Conservation (phyloP, 768 basidiomycete species). For the Boletus subcaerulescens region DNA sequence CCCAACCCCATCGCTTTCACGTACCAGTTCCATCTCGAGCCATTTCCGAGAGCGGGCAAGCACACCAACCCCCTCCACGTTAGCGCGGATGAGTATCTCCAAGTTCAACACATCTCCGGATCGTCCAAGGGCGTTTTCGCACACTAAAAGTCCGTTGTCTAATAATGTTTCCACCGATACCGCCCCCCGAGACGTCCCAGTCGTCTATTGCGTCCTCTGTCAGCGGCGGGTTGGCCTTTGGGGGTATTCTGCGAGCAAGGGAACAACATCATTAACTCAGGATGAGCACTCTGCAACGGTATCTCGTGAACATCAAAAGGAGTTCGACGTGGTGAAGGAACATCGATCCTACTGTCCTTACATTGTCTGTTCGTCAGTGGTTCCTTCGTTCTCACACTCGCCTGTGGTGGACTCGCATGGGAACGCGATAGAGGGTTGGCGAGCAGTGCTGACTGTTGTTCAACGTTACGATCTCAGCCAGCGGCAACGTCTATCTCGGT, state of each 20-base stretch:
- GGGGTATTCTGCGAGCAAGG: constrained; percentile 51
- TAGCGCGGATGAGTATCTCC: constrained; percentile 20
- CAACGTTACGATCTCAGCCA: constrained; percentile 64
- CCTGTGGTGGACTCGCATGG: constrained; percentile 22
- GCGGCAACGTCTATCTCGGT: constrained; percentile 43
- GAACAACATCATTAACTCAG: constrained; percentile 1
- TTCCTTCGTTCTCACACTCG: constrained; percentile 51
- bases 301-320: constrained; percentile 35
- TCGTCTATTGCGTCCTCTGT: constrained; percentile 67
- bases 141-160: constrained; percentile 5
- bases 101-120: constrained; percentile 15
- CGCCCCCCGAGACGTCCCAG: constrained; percentile 40
- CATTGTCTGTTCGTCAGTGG: constrained; percentile 61
- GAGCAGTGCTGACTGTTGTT: constrained; percentile 68
- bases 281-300: constrained; percentile 20
- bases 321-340: constrained; percentile 75
- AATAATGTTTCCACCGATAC: not conserved
- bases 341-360: constrained; percentile 89
- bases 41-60: constrained; percentile 15
- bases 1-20: constrained; percentile 32
- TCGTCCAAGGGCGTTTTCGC: constrained; percentile 6
- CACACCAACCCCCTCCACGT: constrained; percentile 24
- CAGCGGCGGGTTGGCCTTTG: constrained; percentile 79
- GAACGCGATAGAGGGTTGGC: constrained; percentile 66
- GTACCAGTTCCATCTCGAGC: constrained; percentile 31